These are phyloP conservation scores for Fraxinus ornus DNA, from an alignment of 305 asterid species.

Conservation along the genomic window DNA sequence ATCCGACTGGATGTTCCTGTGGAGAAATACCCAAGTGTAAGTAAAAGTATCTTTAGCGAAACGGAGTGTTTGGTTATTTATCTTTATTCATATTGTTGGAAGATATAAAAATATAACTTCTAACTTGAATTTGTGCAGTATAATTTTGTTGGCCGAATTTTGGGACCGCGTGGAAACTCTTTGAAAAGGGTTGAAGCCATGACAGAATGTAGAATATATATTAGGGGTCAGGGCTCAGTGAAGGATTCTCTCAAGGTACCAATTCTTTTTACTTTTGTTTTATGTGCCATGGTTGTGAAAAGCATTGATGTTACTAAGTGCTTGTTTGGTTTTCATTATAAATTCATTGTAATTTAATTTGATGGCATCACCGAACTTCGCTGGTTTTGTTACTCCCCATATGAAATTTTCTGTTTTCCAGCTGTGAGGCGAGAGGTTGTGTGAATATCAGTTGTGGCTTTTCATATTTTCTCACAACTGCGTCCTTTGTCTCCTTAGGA, in stretches of 20 bases:
- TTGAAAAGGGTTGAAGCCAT: slow-evolving; percentile 75
- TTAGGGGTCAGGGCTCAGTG: slow-evolving; percentile 76
- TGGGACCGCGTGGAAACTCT: slow-evolving; percentile 87
- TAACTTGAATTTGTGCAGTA: slow-evolving; percentile 47
- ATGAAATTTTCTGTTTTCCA: neutral
- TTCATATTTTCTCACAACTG: slow-evolving; percentile 9
- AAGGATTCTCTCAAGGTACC: slow-evolving; percentile 72
- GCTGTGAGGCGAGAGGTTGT: neutral
- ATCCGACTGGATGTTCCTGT: slow-evolving; percentile 75
- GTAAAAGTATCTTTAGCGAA: slow-evolving; percentile 20
- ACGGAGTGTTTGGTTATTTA: neutral
- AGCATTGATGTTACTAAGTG: neutral
- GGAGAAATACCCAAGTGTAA: slow-evolving; percentile 72
- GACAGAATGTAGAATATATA: slow-evolving; percentile 74
- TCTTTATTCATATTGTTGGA: neutral
- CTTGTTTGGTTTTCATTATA: neutral
- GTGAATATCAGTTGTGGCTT: neutral
- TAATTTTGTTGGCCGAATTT: slow-evolving; percentile 82
- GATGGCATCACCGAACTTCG: neutral
- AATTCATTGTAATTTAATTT: neutral
- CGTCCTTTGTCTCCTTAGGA: slow-evolving; percentile 42
- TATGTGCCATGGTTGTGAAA: neutral
- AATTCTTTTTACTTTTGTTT: slow-evolving; percentile 24
- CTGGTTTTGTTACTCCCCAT: neutral
- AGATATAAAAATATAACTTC: neutral